These are phyloP conservation scores for Sporisorium reilianum DNA, from an alignment of 1,284 basidiomycete species.

Conservation along the genomic window DNA sequence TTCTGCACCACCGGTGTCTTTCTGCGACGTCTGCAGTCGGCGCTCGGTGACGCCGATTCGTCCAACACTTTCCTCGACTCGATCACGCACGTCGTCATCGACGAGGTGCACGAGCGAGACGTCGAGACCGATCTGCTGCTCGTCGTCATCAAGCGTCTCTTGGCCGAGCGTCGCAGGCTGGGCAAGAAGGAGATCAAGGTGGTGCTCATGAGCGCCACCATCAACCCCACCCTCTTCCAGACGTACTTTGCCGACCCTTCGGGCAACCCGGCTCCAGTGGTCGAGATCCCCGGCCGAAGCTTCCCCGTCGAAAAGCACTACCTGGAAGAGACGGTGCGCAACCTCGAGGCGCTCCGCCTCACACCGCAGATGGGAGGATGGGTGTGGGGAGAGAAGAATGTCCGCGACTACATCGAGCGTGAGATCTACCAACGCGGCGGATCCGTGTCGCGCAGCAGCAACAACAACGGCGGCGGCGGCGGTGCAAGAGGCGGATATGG, in stretches of 20 bases:
- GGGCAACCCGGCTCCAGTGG: slow-evolving; percentile 76
- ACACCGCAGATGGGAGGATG: slow-evolving; percentile 72
- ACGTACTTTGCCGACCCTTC: slow-evolving; percentile 80
- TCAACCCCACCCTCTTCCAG: slow-evolving; percentile 89
- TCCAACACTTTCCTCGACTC: slow-evolving; percentile 76
- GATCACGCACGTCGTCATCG: slow-evolving; percentile 90
- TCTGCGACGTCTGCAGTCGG: slow-evolving; percentile 85
- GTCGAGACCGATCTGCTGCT: slow-evolving; percentile 93
- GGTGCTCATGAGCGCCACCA: slow-evolving; percentile 94
- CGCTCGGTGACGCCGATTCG: slow-evolving; percentile 72
- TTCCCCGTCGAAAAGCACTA: slow-evolving; percentile 87
- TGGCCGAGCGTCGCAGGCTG: slow-evolving; percentile 79
- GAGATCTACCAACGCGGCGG: slow-evolving; percentile 72
- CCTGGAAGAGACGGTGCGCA: slow-evolving; percentile 80
- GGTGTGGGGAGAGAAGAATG: slow-evolving; percentile 82
- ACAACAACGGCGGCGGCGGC: slow-evolving; percentile 8
- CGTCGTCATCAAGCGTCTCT: slow-evolving; percentile 87
- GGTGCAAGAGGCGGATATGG: slow-evolving; percentile 16
- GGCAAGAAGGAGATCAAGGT: slow-evolving; percentile 85
- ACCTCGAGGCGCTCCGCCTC: slow-evolving; percentile 49
- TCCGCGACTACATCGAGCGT: slow-evolving; percentile 80
- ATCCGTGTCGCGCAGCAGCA: slow-evolving; percentile 18
- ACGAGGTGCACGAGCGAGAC: slow-evolving; percentile 96
- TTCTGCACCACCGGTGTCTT: slow-evolving; percentile 96
- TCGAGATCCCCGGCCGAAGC: slow-evolving; percentile 90